Percentiles rank a stretch among this genome's conserved stretches.
Evolutionary conservation across 148 eudicot species (phyloP).

Genomic region (Vaccinium vitisidaea): DNA sequence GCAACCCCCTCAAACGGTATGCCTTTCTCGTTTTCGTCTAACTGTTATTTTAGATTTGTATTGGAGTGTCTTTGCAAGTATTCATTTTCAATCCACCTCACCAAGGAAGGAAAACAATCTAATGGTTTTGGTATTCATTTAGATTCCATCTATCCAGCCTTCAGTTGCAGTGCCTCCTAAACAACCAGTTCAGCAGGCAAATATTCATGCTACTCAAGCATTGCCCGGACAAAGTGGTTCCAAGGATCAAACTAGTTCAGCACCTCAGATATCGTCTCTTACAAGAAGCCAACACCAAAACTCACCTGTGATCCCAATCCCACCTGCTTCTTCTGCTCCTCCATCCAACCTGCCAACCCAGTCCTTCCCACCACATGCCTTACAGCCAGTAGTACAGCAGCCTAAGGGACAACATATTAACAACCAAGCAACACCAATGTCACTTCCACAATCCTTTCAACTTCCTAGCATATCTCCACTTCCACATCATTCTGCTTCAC

Average conservation of each 20-base stretch:
- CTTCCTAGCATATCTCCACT: slow-evolving; percentile 48
- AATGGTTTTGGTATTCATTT: slow-evolving; percentile 11
- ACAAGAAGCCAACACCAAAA: slow-evolving; percentile 51
- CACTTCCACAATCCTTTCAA: slow-evolving; percentile 60
- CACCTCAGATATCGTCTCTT: slow-evolving; percentile 37
- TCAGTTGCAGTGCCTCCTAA: slow-evolving; percentile 40
- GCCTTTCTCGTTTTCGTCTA: neutral
- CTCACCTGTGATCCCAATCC: slow-evolving; percentile 38
- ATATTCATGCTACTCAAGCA: slow-evolving; percentile 40
- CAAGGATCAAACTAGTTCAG: slow-evolving; percentile 48
- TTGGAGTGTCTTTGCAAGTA: neutral
- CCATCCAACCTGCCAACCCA: slow-evolving; percentile 50
- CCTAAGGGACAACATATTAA: slow-evolving; percentile 38
- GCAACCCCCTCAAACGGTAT: slow-evolving; percentile 70
- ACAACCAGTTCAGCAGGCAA: slow-evolving; percentile 50
- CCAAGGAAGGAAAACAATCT: neutral
- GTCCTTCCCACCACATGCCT: slow-evolving; percentile 43
- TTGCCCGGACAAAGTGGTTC: slow-evolving; percentile 47
- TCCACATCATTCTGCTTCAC: slow-evolving; percentile 49
- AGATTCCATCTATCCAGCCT: slow-evolving; percentile 58
- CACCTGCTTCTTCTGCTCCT: slow-evolving; percentile 40
- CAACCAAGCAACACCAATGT: slow-evolving; percentile 46
- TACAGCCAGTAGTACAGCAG: slow-evolving; percentile 40
- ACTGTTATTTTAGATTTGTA: neutral
- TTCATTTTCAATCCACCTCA: neutral